Conservation (phyloP, 1,284 basidiomycete genomes). For the Leccinum ponderosum region DNA sequence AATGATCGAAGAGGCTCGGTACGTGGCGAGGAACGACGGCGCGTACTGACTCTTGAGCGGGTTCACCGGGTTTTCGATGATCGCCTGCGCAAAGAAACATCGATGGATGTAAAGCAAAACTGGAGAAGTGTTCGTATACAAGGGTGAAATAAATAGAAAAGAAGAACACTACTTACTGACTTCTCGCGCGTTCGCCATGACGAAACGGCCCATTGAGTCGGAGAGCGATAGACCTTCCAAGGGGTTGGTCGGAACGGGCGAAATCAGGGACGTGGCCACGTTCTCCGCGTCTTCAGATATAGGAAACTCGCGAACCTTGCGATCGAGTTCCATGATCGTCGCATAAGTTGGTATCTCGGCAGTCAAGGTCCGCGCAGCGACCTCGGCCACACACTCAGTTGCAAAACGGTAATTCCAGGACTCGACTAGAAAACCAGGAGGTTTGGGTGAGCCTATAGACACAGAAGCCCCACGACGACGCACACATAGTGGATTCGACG, state of each 20-base stretch:
- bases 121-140: constrained; percentile 26
- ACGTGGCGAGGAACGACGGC: constrained; percentile 65
- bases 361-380: constrained; percentile 61
- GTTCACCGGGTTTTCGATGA: constrained; percentile 60
- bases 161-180: constrained; percentile 43
- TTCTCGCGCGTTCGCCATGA: constrained; percentile 54
- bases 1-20: constrained; percentile 56
- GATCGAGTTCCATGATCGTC: constrained; percentile 71
- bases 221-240: constrained; percentile 28
- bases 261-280: constrained; percentile 23
- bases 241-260: constrained; percentile 12
- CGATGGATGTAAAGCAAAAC: constrained; percentile 70
- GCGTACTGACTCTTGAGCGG: constrained; percentile 61
- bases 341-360: constrained; percentile 63
- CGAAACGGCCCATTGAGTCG: constrained; percentile 50
- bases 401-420: constrained; percentile 66
- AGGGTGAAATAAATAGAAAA: not conserved
- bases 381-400: constrained; percentile 62
- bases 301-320: constrained; percentile 65
- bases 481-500: constrained; percentile 24
- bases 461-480: constrained; percentile 9
- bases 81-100: constrained; percentile 68
- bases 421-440: constrained; percentile 42
- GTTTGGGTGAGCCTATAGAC: not conserved
- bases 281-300: constrained; percentile 48